Percentiles rank a stretch among this genome's conserved stretches.
Conservation (phyloP, 352 stramenopile species). For the Globisporangium acanthophoron region DNA sequence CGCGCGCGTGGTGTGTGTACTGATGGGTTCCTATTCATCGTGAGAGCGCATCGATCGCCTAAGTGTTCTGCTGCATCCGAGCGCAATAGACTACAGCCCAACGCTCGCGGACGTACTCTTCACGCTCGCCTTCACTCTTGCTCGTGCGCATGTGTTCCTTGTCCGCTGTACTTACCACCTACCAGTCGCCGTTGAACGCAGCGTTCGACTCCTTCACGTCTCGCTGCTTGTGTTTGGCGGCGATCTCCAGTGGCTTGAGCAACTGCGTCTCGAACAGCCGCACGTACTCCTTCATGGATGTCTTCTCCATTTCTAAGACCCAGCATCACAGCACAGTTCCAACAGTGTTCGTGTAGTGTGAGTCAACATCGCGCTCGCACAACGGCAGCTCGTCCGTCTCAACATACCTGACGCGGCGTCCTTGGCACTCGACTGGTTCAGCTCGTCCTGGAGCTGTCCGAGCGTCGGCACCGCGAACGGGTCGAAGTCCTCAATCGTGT, state of each 20-base stretch:
- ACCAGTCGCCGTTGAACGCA: constrained; percentile 81
- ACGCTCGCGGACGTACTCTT: no score
- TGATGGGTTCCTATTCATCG: background rate
- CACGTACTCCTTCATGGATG: constrained; percentile 73
- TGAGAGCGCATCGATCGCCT: background rate
- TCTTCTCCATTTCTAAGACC: constrained; percentile 26
- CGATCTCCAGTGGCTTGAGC: constrained; percentile 58
- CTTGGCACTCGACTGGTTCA: constrained; percentile 49
- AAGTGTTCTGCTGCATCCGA: no score
- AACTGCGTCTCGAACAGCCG: constrained; percentile 66
- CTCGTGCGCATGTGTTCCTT: background rate
- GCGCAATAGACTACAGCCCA: no score
- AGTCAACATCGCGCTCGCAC: background rate
- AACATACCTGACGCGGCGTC: constrained; percentile 21
- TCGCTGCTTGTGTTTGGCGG: constrained; percentile 69
- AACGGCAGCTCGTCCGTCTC: background rate
- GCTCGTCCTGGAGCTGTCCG: constrained; percentile 73
- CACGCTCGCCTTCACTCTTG: background rate
- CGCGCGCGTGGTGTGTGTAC: background rate
- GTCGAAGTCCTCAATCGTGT: constrained; percentile 82
- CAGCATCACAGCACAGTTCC: background rate
- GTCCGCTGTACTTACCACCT: constrained; percentile 6
- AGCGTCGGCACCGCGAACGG: constrained; percentile 85
- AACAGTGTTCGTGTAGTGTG: background rate
- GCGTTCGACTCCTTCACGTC: constrained; percentile 59